These are phyloP conservation scores for Strobilomyces confusus DNA, from an alignment of 768 basidiomycete species.

Conservation along the genomic window DNA sequence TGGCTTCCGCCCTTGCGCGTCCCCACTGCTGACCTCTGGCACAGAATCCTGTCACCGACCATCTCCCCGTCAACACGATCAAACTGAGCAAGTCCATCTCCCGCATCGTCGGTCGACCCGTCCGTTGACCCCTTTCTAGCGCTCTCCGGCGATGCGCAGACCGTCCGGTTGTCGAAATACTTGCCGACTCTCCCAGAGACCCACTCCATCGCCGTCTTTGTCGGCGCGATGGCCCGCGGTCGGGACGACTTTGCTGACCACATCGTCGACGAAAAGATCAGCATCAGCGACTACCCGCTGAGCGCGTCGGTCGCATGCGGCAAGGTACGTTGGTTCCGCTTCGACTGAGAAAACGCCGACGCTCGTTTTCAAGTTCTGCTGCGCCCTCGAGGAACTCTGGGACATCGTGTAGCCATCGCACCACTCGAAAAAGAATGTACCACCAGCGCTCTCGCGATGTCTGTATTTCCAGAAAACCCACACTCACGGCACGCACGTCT, in stretches of 20 bases:
- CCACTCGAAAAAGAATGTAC: constrained; percentile 9
- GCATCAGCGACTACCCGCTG: constrained; percentile 89
- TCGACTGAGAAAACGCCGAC: not conserved
- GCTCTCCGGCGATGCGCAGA: constrained; percentile 87
- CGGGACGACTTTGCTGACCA: constrained; percentile 96
- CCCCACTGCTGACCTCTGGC: constrained; percentile 1
- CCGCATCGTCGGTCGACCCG: not conserved
- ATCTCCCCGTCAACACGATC: constrained; percentile 91
- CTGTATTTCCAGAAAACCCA: constrained; percentile 1
- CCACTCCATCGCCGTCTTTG: constrained; percentile 90
- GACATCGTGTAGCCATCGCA: constrained; percentile 62
- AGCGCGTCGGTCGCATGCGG: constrained; percentile 96
- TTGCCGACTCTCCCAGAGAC: constrained; percentile 82
- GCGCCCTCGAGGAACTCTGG: constrained; percentile 92
- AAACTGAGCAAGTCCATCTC: constrained; percentile 75
- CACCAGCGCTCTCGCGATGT: not conserved
- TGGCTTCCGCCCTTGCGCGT: constrained; percentile 10
- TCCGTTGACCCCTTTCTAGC: constrained; percentile 42
- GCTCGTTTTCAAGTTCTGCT: constrained; percentile 64
- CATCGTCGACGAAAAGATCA: constrained; percentile 92
- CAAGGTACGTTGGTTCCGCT: constrained; percentile 57
- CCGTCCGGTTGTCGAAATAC: constrained; percentile 76
- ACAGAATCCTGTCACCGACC: constrained; percentile 91
- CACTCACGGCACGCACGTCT: not conserved
- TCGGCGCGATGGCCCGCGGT: constrained; percentile 97